Evolutionary conservation across 495 filamentous ascomycete species (phyloP).

Genomic region (Tetracladium marchalianum): DNA sequence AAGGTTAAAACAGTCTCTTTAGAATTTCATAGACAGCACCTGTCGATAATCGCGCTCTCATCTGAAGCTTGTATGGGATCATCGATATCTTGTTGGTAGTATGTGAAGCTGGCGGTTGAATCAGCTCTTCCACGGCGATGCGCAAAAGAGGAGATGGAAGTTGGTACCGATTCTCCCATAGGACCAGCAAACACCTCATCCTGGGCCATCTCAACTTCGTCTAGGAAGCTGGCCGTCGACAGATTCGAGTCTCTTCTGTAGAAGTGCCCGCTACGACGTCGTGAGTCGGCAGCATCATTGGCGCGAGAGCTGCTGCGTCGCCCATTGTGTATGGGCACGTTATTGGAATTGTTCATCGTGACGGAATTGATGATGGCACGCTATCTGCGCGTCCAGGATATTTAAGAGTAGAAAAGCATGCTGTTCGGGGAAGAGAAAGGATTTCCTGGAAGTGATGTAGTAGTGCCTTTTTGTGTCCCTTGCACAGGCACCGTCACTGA

Average conservation of each 20-base stretch:
- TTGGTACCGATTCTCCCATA: constrained; percentile 88
- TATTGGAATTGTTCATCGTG: constrained; percentile 12
- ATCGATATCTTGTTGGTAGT: constrained; percentile 62
- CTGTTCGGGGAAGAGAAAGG: no score
- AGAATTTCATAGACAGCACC: no score
- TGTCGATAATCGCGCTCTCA: constrained; percentile 18
- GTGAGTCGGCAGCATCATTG: constrained; percentile 4
- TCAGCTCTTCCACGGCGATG: constrained; percentile 70
- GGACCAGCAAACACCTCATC: constrained; percentile 95
- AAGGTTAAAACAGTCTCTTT: no score
- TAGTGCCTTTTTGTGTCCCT: no score
- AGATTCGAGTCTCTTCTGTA: constrained; percentile 58
- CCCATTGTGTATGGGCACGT: constrained; percentile 9
- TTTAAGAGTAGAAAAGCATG: no score
- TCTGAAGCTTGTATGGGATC: constrained; percentile 10
- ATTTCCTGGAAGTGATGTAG: no score
- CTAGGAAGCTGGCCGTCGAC: constrained; percentile 77
- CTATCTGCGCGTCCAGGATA: neutral
- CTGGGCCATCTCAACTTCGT: constrained; percentile 98
- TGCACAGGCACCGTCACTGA: no score
- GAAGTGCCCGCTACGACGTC: constrained; percentile 7
- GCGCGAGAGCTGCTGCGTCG: constrained; percentile 17
- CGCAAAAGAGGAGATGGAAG: constrained; percentile 77
- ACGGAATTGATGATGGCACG: neutral
- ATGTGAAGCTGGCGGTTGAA: constrained; percentile 83